A percentile compares a stretch with the other conserved stretches of the same genome.
phyloP scores from a whole-genome alignment of 129 eudicot species.

The Tagetes patula region DNA sequence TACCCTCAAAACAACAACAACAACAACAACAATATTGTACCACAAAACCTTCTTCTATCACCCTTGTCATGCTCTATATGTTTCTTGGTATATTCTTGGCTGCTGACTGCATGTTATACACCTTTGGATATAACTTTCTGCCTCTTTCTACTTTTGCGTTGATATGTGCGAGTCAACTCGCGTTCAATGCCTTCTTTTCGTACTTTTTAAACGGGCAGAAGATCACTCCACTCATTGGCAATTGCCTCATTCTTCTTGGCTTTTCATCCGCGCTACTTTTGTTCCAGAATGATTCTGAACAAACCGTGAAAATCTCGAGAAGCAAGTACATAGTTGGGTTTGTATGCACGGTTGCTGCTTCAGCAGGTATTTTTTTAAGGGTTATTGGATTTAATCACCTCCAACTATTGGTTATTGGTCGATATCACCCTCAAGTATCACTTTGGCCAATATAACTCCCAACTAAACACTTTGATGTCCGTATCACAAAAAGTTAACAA shows the following conservation, averaged over 20 bases:
- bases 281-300: conserved; percentile 30
- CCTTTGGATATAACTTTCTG: conserved; percentile 28
- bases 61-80: conserved; percentile 17
- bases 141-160: conserved; percentile 36
- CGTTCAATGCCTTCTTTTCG: conserved; percentile 37
- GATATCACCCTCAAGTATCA: no score
- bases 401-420: no score
- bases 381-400: no score
- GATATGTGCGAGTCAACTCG: conserved; percentile 36
- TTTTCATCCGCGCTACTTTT: conserved; percentile 33
- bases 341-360: conserved; percentile 42
- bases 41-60: conserved; percentile 18
- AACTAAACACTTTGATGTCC: no score
- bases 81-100: conserved; percentile 40
- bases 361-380: conserved; percentile 34
- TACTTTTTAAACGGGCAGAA: conserved; percentile 34
- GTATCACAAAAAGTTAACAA: no score
- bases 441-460: no score
- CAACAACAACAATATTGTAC: neutral
- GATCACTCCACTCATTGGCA: conserved; percentile 34
- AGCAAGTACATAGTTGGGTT: conserved; percentile 42
- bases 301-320: conserved; percentile 18
- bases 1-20: conserved; percentile 21
- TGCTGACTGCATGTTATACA: conserved; percentile 33
- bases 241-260: conserved; percentile 38